These are phyloP conservation scores for Proliferodiscus dingleyae DNA, from an alignment of 2,329 filamentous ascomycete genomes.

Conservation along the genomic window DNA sequence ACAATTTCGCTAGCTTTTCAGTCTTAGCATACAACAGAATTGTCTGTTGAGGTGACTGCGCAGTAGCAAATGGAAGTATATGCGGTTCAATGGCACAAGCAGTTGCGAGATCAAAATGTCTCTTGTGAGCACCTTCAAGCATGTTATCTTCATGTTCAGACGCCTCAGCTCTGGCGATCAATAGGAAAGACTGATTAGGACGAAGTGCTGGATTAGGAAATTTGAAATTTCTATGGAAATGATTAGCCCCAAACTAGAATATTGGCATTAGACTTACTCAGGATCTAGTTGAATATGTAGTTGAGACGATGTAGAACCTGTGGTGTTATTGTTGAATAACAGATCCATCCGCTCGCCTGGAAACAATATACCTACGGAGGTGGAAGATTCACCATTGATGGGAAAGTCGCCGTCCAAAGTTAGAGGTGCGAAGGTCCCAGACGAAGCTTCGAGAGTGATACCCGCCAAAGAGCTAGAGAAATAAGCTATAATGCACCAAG, in stretches of 20 bases:
- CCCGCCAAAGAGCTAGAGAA: constrained; percentile 16
- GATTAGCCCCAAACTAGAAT: not conserved
- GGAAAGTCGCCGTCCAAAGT: constrained; percentile 37
- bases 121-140: not conserved
- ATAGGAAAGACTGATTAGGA: constrained; percentile 34
- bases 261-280: constrained; percentile 27
- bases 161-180: constrained; percentile 11
- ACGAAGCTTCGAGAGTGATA: constrained; percentile 12
- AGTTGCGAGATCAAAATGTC: constrained; percentile 21
- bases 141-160: not conserved
- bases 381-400: constrained; percentile 20
- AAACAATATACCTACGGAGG: constrained; percentile 34
- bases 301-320: not conserved
- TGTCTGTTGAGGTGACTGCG: constrained; percentile 31
- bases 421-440: constrained; percentile 12
- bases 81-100: not conserved
- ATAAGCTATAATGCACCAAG: not conserved
- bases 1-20: constrained; percentile 38
- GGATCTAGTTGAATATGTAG: constrained; percentile 31
- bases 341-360: constrained; percentile 41
- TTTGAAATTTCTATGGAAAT: constrained; percentile 36
- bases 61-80: not conserved
- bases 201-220: constrained; percentile 40
- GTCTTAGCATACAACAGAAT: constrained; percentile 43
- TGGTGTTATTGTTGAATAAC: constrained; percentile 5